Conservation (phyloP, 257 asterid genomes). For the Primulina eburnea region DNA sequence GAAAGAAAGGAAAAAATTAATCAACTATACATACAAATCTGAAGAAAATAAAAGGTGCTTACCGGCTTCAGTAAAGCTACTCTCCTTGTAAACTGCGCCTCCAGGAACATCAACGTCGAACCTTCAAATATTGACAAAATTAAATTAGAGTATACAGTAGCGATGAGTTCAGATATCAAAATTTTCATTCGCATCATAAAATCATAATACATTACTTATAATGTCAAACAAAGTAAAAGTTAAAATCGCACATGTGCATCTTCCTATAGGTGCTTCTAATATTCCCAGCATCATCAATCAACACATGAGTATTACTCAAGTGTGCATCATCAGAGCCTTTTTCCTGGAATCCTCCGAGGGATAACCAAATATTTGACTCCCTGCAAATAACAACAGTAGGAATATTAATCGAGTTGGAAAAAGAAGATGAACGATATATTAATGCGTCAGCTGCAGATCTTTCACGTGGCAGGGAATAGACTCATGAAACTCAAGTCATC, state of each 20-base stretch:
- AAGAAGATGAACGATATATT: neutral
- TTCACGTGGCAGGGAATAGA: neutral
- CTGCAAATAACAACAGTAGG: slow-evolving; percentile 32
- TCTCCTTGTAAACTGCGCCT: slow-evolving; percentile 93
- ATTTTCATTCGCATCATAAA: neutral
- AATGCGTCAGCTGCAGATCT: neutral
- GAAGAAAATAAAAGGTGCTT: slow-evolving; percentile 19
- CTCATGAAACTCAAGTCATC: neutral
- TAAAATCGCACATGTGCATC: slow-evolving; percentile 67
- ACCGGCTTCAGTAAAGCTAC: slow-evolving; percentile 88
- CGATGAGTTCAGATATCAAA: neutral
- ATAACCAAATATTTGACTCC: slow-evolving; percentile 82
- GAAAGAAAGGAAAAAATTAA: neutral
- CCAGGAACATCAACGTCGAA: slow-evolving; percentile 96
- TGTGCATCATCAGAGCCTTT: slow-evolving; percentile 72
- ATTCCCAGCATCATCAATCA: slow-evolving; percentile 76
- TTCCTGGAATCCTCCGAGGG: slow-evolving; percentile 95
- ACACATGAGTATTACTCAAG: slow-evolving; percentile 75
- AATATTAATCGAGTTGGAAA: slow-evolving; percentile 18
- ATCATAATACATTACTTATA: neutral
- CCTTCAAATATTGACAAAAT: slow-evolving; percentile 28
- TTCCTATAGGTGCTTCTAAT: slow-evolving; percentile 67
- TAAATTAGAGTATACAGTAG: neutral
- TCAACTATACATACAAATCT: neutral
- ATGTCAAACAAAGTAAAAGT: slow-evolving; percentile 18